A percentile compares a stretch with the other conserved stretches of the same genome.
Evolutionary conservation across 805 yeast genomes (phyloP).

Genomic region (Yamadazyma sp.): DNA sequence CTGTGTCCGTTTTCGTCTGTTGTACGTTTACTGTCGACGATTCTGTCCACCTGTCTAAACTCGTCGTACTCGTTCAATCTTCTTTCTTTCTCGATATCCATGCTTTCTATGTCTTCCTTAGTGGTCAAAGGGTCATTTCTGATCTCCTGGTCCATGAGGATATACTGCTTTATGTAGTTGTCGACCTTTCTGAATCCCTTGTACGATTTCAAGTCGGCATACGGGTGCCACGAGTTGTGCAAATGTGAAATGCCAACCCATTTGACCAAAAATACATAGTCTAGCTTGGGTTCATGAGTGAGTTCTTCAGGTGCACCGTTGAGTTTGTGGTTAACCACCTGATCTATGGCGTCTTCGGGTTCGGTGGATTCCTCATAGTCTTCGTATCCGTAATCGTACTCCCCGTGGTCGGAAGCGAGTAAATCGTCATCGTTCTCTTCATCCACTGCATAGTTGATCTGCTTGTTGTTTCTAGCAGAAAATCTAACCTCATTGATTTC

Average conservation of each 20-base stretch:
- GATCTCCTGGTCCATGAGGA: slow-evolving; percentile 71
- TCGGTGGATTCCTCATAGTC: slow-evolving; percentile 30
- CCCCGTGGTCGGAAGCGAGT: slow-evolving; percentile 42
- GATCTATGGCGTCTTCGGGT: slow-evolving; percentile 36
- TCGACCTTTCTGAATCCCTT: slow-evolving; percentile 86
- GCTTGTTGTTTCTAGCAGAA: slow-evolving; percentile 65
- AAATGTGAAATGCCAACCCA: slow-evolving; percentile 88
- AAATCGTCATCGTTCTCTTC: slow-evolving; percentile 60
- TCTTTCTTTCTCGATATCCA: slow-evolving; percentile 89
- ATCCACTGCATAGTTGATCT: slow-evolving; percentile 78
- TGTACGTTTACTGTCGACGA: slow-evolving; percentile 80
- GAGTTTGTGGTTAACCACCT: slow-evolving; percentile 41
- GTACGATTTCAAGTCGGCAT: slow-evolving; percentile 46
- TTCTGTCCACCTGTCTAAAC: slow-evolving; percentile 83
- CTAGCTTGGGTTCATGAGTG: slow-evolving; percentile 56
- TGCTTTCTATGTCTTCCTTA: slow-evolving; percentile 86
- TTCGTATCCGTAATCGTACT: slow-evolving; percentile 34
- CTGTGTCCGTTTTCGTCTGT: slow-evolving; percentile 62
- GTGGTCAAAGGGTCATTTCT: slow-evolving; percentile 81
- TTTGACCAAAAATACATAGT: slow-evolving; percentile 64
- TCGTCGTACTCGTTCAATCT: slow-evolving; percentile 81
- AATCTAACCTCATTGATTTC: slow-evolving; percentile 58
- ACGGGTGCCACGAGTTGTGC: slow-evolving; percentile 93
- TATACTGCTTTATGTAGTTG: slow-evolving; percentile 79
- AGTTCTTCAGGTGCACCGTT: slow-evolving; percentile 37